Conservation (phyloP, 2,329 filamentous ascomycete species). For the Aspergillus pseudoviridinutans region DNA sequence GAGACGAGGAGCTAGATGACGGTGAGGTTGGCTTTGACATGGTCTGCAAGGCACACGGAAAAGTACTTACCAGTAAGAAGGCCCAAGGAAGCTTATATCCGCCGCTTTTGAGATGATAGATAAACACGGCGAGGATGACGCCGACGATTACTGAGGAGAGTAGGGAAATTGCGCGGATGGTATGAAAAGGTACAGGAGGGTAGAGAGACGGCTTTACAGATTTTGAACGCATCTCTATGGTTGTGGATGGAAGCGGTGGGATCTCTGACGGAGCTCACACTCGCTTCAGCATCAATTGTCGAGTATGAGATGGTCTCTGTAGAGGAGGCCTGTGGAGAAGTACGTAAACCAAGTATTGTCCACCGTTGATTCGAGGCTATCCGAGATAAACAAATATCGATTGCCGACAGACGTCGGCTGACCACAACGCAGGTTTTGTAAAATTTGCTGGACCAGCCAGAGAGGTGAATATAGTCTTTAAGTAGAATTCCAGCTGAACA, state of each 20-base stretch:
- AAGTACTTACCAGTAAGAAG: conserved; percentile 51
- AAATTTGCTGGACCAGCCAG: neutral
- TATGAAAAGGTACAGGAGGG: conserved; percentile 37
- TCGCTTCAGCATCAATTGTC: neutral
- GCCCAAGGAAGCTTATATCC: conserved; percentile 55
- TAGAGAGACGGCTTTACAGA: conserved; percentile 39
- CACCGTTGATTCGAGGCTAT: neutral
- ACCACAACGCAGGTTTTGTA: neutral
- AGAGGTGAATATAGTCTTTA: neutral
- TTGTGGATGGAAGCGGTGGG: neutral
- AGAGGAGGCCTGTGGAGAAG: neutral
- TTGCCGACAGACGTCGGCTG: neutral
- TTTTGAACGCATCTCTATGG: conserved; percentile 26
- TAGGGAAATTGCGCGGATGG: conserved; percentile 37
- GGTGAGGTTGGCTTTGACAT: conserved; percentile 1
- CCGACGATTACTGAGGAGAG: conserved; percentile 53
- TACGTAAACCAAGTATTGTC: neutral
- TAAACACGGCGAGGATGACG: conserved; percentile 54
- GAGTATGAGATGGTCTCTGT: conserved; percentile 2
- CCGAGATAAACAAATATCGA: neutral
- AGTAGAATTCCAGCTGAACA: conserved; percentile 1
- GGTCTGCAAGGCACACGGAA: neutral
- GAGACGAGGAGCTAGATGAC: conserved; percentile 47
- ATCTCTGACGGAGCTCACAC: neutral
- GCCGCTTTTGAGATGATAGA: conserved; percentile 50